phyloP scores from a whole-genome alignment of 352 stramenopile species.

The Thalassiosira livingstoniorum region DNA sequence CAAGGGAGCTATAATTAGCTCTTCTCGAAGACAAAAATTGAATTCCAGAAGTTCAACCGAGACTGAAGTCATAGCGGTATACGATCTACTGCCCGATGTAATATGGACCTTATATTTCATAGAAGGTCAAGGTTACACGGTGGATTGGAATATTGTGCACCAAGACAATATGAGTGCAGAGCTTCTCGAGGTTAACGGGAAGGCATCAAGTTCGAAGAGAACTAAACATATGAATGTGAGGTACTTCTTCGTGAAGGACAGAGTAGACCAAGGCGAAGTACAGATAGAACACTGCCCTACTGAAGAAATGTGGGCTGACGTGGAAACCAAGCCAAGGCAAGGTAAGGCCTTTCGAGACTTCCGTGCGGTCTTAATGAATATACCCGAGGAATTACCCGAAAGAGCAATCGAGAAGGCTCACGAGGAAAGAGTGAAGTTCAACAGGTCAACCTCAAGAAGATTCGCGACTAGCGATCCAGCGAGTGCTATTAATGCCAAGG shows the following conservation, averaged over 20 bases:
- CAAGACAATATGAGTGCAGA: constrained; percentile 67
- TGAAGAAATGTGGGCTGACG: constrained; percentile 25
- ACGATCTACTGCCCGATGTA: no score
- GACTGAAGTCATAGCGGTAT: no score
- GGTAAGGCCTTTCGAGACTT: constrained; percentile 14
- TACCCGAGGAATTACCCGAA: neutral
- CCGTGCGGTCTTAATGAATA: constrained; percentile 1
- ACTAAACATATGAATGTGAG: constrained; percentile 52
- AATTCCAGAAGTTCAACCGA: no score
- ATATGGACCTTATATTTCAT: no score
- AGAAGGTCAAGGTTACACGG: constrained; percentile 49
- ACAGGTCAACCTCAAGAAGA: no score
- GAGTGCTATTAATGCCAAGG: no score
- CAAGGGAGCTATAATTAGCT: no score
- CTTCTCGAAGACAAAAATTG: no score
- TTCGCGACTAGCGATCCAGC: no score
- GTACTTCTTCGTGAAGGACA: constrained; percentile 44
- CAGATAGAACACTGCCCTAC: constrained; percentile 8
- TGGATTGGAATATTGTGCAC: constrained; percentile 23
- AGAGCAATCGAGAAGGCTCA: neutral
- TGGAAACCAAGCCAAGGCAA: constrained; percentile 31
- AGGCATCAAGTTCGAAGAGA: constrained; percentile 43
- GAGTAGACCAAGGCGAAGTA: constrained; percentile 14
- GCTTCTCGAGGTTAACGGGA: constrained; percentile 51
- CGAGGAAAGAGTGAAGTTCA: neutral